phyloP scores from a whole-genome alignment of 2,329 filamentous ascomycete species.

The Sporothrix luriei region DNA sequence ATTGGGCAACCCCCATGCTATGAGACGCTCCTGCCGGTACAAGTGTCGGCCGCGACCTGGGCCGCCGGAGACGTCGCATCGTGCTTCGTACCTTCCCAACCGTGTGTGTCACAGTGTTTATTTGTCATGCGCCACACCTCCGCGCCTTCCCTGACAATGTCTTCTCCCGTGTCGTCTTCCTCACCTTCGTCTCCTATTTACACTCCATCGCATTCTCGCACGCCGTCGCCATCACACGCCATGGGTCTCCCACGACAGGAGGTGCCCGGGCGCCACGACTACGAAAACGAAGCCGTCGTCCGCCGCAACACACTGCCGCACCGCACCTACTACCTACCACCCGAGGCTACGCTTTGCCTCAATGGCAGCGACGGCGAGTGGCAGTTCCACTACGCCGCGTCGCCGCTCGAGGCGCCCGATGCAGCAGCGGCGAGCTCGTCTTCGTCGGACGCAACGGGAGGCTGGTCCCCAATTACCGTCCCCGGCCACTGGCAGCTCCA shows the following conservation, averaged over 20 bases:
- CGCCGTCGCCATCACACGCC: slow-evolving; percentile 2
- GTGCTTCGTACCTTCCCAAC: background rate
- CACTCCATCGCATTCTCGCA: slow-evolving; percentile 5
- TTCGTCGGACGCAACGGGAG: background rate
- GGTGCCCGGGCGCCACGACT: slow-evolving; percentile 51
- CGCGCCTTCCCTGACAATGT: background rate
- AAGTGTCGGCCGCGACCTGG: slow-evolving; percentile 10
- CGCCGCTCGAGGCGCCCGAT: slow-evolving; percentile 49
- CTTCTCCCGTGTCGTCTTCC: background rate
- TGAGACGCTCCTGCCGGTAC: slow-evolving; percentile 1
- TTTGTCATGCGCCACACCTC: background rate
- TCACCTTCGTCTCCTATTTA: background rate
- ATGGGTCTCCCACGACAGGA: slow-evolving; percentile 26
- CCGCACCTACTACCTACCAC: slow-evolving; percentile 60
- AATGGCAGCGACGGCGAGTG: slow-evolving; percentile 61
- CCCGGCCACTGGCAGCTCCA: slow-evolving; percentile 72
- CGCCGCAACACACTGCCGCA: slow-evolving; percentile 62
- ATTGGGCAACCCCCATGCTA: background rate
- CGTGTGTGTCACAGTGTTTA: background rate
- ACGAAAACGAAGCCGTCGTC: slow-evolving; percentile 62
- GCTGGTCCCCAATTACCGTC: slow-evolving; percentile 56
- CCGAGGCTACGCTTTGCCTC: slow-evolving; percentile 52
- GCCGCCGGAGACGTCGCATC: background rate
- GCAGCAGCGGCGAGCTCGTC: slow-evolving; percentile 40
- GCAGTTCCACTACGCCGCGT: slow-evolving; percentile 57